Base-by-base conservation (phyloP, 768 basidiomycete genomes). In the Clavaria fumosa region DNA sequence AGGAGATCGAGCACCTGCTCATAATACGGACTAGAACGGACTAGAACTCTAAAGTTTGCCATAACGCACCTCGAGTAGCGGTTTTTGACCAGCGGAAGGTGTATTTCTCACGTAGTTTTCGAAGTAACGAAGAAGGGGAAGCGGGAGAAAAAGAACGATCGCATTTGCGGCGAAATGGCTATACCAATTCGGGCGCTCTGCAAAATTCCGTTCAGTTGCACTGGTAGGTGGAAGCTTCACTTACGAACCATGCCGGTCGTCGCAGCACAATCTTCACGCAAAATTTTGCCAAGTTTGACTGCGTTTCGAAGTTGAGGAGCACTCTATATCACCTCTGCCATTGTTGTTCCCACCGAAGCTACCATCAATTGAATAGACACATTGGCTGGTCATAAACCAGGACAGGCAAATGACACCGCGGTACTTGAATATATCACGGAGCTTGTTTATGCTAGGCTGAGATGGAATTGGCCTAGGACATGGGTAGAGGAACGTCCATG, bases 61-160 rank as follows among this genome's bases (percentile, higher is more conserved):
- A 41, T 39, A 26, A 41, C 37, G 35, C 40, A 41, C 40, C 40
- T 41, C 37, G 20, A 37, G 23, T 41, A 41, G 40, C 36, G 40
- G 40, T 41, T 39, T 39, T 20, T 9, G 40, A 39, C 15, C 33
- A 38, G 33, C 37, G 19, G 37, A 31, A 24, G 11, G 22, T 31
- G 41, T 42, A 38, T 15, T 19, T 7, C 24, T 38, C 27, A 42
- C 35, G 14, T 42, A 38, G 26, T 24, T 27, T 42, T 38, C 24
- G 41, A 42, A 37, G 36, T 42, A 42, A 24, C 38, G 37, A 37
- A 42, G 41, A 37, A 42, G 26, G 41, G 36, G 36, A 20, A 37
- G 27, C 26, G 23, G 36, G 26, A 37, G 36, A 27, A 28, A 37
- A 12, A 37, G 41, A 37, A 42, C 41, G 32, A 42, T 31, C 27